Evolutionary conservation across 352 stramenopile species (phyloP).

Genomic region (Phytophthora kernoviae): DNA sequence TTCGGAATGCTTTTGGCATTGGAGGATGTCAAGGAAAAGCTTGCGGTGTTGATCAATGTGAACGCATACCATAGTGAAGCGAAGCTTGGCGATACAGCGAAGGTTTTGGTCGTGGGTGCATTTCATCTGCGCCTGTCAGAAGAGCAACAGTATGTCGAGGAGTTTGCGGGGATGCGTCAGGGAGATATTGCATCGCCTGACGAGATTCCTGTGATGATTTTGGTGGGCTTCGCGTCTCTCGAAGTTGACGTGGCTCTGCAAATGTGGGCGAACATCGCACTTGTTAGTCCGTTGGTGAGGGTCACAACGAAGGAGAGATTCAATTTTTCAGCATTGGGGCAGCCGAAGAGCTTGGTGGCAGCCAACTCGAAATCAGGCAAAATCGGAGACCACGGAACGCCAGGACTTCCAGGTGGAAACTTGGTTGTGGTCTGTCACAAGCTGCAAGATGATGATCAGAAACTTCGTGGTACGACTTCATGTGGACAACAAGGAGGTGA

Average conservation of each 20-base stretch:
- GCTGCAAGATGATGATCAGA: slow-evolving; percentile 4
- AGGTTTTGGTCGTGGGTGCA: slow-evolving; percentile 11
- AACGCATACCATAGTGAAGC: background rate
- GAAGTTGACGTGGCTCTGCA: slow-evolving; percentile 8
- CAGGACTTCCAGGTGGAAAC: slow-evolving; percentile 24
- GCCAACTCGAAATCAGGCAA: background rate
- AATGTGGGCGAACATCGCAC: slow-evolving; percentile 20
- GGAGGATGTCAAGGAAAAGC: slow-evolving; percentile 16
- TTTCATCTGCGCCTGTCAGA: slow-evolving; percentile 17
- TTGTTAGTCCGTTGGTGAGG: slow-evolving; percentile 11
- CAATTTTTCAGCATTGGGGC: slow-evolving; percentile 8
- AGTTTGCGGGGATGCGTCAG: slow-evolving; percentile 16
- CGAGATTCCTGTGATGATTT: slow-evolving; percentile 12
- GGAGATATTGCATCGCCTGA: background rate
- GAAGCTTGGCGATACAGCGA: background rate
- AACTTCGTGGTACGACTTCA: slow-evolving; percentile 9
- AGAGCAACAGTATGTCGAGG: slow-evolving; percentile 5
- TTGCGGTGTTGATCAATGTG: slow-evolving; percentile 10
- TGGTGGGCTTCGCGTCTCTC: slow-evolving; percentile 17
- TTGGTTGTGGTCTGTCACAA: slow-evolving; percentile 4
- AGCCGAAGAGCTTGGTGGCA: background rate
- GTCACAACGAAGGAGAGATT: slow-evolving; percentile 1
- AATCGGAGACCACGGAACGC: slow-evolving; percentile 4
- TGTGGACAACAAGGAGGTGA: slow-evolving; percentile 10
- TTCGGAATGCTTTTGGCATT: background rate